Evolutionary conservation across 1,139 yeast genomes (phyloP), one percentile per base, ranked within the genome.

Genomic region (Wickerhamomyces sp.): DNA sequence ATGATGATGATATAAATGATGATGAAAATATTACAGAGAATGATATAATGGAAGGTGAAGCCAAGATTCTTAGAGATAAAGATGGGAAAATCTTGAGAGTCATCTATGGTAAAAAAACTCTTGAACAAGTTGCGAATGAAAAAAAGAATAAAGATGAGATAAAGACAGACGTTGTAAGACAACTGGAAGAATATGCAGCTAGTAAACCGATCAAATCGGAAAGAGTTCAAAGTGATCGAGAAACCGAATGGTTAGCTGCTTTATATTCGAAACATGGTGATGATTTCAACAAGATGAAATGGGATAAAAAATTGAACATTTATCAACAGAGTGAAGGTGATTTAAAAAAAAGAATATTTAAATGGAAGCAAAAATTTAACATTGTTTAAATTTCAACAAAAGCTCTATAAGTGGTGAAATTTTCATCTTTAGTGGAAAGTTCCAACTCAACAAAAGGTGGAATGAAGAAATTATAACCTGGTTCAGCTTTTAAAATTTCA

Each of bases 321-420:
- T 75, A 73, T 60, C 96, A 88, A 62, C 89, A 85, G 55, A 71
- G 86, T 44, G 80, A 78, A n/a, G 94, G 95, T 20, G 94, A 87
- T 51, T 64, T 89, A 52, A 80, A 71, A 58, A 75, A 75, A 55
- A 74, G 88, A 52, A 66, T 86, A 30, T 51, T 51, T 27, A 79
- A 76, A 55, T 83, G 89, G 89, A 78, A 76, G 54, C 71, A 72
- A 55, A 54, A 59, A 31, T 63, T 71, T 39, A 52, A 49, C 35
- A 55, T 62, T 22, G 36, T 30, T 16, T 28, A 28, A 28, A 78
- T 82, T 62, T 84, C 93, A 46, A 79, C 87, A 59, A 78, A 87
- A 5, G 96, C 96, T 62, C 95, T 79, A 62, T 86, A 88, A 32
- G 89, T 70, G 35, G 87, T 82, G 58, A 86, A 80, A 26, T 68